phyloP scores from a whole-genome alignment of 2,329 filamentous ascomycete genomes.

The Fusarium vanettenii region DNA sequence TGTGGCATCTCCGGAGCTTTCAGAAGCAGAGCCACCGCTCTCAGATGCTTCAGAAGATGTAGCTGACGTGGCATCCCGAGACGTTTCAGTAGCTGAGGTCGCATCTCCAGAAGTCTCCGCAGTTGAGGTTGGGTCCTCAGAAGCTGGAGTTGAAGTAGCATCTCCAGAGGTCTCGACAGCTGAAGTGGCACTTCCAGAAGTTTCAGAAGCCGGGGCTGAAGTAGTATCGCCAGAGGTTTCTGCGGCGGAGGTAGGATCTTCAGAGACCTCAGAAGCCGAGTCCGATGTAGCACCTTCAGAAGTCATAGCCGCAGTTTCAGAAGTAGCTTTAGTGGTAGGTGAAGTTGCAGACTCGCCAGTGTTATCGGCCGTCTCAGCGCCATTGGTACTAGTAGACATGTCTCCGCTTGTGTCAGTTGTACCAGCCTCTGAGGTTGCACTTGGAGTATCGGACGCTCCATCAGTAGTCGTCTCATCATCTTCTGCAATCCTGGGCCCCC shows the following conservation, averaged over 20 bases:
- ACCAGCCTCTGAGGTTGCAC: background rate
- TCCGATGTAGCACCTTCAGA: background rate
- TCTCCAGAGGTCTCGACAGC: background rate
- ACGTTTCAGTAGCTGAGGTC: background rate
- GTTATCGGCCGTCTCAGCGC: background rate
- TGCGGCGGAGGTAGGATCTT: background rate
- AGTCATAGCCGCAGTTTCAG: background rate
- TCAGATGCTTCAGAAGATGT: background rate
- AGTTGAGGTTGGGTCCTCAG: background rate
- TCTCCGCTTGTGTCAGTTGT: background rate
- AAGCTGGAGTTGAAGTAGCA: background rate
- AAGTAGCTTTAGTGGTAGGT: background rate
- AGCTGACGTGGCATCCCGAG: background rate
- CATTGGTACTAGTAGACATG: background rate
- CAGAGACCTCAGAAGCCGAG: background rate
- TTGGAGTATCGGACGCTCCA: background rate
- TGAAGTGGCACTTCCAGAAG: background rate
- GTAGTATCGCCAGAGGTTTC: background rate
- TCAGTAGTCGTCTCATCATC: background rate
- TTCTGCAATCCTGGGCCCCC: background rate
- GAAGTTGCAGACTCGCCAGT: background rate
- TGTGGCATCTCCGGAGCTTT: background rate
- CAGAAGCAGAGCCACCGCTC: background rate
- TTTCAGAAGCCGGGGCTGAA: background rate
- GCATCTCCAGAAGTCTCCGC: background rate